Conservation (phyloP, 1,139 yeast genomes). For the Sugiyamaella neomexicana region DNA sequence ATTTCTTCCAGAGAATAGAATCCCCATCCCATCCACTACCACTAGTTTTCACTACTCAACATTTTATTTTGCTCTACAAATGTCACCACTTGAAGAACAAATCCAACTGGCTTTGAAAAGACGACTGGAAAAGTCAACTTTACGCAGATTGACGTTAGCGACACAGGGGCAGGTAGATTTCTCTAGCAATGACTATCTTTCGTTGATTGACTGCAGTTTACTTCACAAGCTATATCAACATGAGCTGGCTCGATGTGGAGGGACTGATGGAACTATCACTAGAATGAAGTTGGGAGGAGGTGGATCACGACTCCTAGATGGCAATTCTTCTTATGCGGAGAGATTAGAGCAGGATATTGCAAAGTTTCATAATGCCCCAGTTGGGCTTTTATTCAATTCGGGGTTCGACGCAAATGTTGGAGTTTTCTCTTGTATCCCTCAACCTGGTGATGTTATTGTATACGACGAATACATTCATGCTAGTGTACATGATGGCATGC, state of each 20-base stretch:
- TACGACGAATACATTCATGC: conserved; percentile 37
- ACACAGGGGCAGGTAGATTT: conserved; percentile 25
- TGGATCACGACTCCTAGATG: conserved; percentile 36
- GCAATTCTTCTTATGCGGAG: conserved; percentile 30
- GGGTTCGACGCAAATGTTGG: conserved; percentile 37
- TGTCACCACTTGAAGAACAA: conserved; percentile 5
- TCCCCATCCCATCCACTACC: background rate
- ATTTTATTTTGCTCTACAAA: background rate
- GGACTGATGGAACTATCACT: background rate
- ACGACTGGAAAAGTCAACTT: conserved; percentile 9
- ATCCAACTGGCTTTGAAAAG: conserved; percentile 9
- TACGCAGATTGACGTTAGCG: conserved; percentile 11
- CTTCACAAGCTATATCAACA: conserved; percentile 20
- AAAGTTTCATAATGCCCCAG: conserved; percentile 27
- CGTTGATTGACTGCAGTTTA: conserved; percentile 20
- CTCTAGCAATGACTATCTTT: conserved; percentile 35
- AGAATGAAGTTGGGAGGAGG: conserved; percentile 31
- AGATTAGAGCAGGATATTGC: conserved; percentile 28
- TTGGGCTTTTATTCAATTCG: conserved; percentile 33
- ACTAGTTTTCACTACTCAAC: background rate
- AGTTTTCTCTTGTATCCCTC: conserved; percentile 33
- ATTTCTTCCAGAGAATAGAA: background rate
- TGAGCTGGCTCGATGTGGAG: conserved; percentile 19
- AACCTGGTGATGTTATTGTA: conserved; percentile 31
- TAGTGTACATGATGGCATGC: conserved; percentile 37